Conservation (phyloP, 164 flowering plant genomes). For the Paratinospora sagittata region DNA sequence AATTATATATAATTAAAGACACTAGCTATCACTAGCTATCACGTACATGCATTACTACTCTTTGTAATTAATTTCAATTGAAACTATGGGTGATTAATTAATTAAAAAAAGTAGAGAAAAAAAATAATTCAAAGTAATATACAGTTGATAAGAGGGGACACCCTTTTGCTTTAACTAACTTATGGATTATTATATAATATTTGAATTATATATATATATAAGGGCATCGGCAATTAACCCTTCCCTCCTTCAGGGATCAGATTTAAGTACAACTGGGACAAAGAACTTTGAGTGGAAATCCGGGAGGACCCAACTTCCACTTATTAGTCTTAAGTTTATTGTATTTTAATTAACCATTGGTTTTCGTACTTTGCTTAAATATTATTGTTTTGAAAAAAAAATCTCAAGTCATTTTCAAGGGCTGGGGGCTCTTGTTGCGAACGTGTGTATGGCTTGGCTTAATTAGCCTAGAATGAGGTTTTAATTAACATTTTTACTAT, state of each 20-base stretch:
- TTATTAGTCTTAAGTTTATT: not conserved
- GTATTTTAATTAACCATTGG: not conserved
- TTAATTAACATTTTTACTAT: no score
- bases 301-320: constrained; percentile 25
- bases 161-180: constrained; percentile 28
- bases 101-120: not conserved
- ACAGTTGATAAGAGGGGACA: not conserved
- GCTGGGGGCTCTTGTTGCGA: not conserved
- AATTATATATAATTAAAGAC: not conserved
- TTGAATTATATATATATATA: no score
- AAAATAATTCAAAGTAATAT: not conserved
- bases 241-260: constrained; percentile 27
- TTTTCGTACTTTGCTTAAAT: not conserved
- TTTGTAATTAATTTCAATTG: not conserved
- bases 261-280: constrained; percentile 4
- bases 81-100: constrained; percentile 3
- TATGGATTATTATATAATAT: constrained; percentile 5
- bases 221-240: constrained; percentile 18
- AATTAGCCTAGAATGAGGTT: not conserved
- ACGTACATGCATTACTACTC: not conserved
- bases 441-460: not conserved
- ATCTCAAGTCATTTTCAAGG: not conserved
- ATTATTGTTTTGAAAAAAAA: not conserved
- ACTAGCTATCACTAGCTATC: no score
- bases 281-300: constrained; percentile 32